Evolutionary conservation across 192 early-diverging fungal genomes (phyloP), one percentile per base, ranked within the genome.

Genomic region (Chytriomyces sp.): DNA sequence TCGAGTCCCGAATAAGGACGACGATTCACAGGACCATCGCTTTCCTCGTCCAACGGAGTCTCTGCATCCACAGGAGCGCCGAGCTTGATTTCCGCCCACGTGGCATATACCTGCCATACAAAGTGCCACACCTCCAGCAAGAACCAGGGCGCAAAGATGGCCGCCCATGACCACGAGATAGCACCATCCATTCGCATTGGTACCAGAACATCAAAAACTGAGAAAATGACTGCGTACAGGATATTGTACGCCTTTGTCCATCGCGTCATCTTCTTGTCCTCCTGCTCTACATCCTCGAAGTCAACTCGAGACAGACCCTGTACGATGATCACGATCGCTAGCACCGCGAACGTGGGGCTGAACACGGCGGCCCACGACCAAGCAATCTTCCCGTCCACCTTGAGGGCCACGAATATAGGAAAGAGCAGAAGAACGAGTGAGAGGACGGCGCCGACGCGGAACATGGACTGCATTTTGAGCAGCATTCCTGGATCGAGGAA

Each of bases 301-400:
- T n/a, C n/a, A n/a, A 52, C 40, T 33, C 73, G 72, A 40, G 60
- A 52, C 38, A 79, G 52, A 14, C 83, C 36, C 25, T 77, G 53
- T 28, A 85, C 65, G 14, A 78, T 52, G 75, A 93, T 89, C 39
- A 6, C 31, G 30, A 62, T 37, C 5, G 91, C 70, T 12, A 92
- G 82, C n/a, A n/a, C n/a, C n/a, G n/a, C n/a, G 88, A 91, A 98
- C 37, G 93, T 77, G 8, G 95, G 95, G 54, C 85, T 84, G 77
- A 92, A 93, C 7, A 93, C 91, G 3, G 89, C 82, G 5, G 77
- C 63, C 77, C 85, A 96, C 5, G 78, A 77, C 93, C 92, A 94
- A 31, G 57, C 60, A 34, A 88, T 84, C 41, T 79, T 80, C 36
- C 76, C 79, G 76, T 98, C 95, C 10, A 92, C 82, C 2, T 88